Evolutionary conservation across 129 eudicot genomes (phyloP).

Genomic region (Erigeron canadensis): DNA sequence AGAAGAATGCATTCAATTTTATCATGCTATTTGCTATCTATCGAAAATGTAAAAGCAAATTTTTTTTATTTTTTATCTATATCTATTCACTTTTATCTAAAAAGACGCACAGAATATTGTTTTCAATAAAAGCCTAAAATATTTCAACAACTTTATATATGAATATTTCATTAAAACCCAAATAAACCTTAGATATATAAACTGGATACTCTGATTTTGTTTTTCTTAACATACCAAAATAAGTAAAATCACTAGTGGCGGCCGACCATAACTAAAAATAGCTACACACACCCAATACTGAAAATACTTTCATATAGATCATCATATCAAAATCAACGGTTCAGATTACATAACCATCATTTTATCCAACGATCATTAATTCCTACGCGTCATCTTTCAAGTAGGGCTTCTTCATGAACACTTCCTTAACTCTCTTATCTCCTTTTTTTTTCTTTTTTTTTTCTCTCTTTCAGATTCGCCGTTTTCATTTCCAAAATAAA

Average conservation of each 20-base stretch:
- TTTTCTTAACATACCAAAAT: constrained; percentile 18
- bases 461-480: constrained; percentile 54
- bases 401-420: constrained; percentile 66
- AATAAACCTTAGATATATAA: too few species aligned
- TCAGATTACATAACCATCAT: not conserved
- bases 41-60: too few species aligned
- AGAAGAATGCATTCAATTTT: too few species aligned
- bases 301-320: not conserved
- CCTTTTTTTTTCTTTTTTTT: too few species aligned
- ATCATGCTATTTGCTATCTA: too few species aligned
- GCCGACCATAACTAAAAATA: constrained; percentile 46
- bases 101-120: too few species aligned
- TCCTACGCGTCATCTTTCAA: constrained; percentile 36
- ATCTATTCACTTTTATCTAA: too few species aligned
- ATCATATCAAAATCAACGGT: constrained; percentile 38
- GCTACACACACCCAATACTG: constrained; percentile 13
- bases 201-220: too few species aligned
- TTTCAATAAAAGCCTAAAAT: too few species aligned
- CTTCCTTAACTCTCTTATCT: constrained; percentile 35
- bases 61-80: too few species aligned
- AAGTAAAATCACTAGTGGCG: constrained; percentile 31
- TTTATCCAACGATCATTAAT: constrained; percentile 43
- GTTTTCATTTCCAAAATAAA: constrained; percentile 16
- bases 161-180: too few species aligned
- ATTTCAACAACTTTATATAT: too few species aligned